phyloP scores from a whole-genome alignment of 768 basidiomycete species.

The Pleurotus cornucopiae region DNA sequence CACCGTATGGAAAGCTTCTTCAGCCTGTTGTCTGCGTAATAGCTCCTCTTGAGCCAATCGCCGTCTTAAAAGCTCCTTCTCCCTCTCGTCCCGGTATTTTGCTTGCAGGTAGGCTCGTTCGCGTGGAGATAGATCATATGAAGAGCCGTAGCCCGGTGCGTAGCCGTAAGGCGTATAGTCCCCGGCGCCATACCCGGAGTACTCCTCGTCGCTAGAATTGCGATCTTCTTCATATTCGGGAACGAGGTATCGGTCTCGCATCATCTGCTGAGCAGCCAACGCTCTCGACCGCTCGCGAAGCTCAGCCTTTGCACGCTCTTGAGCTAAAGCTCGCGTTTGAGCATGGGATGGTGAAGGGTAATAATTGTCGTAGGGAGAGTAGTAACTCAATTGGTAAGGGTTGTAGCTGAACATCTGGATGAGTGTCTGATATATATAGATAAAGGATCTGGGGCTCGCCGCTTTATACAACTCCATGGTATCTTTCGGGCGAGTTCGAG shows the following conservation, averaged over 20 bases:
- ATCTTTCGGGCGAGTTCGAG: no score
- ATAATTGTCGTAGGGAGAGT: neutral
- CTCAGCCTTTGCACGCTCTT: neutral
- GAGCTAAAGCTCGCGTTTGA: neutral
- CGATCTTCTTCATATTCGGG: constrained; percentile 7
- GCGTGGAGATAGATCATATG: constrained; percentile 15
- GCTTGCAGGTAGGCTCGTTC: constrained; percentile 31
- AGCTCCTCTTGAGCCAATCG: constrained; percentile 18
- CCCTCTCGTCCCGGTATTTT: constrained; percentile 19
- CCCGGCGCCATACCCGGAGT: neutral
- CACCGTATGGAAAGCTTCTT: neutral
- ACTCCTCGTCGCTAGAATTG: constrained; percentile 4
- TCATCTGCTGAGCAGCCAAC: neutral
- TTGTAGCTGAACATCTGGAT: constrained; percentile 5
- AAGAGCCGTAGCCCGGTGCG: constrained; percentile 5
- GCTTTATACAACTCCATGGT: neutral
- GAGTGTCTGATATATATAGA: neutral
- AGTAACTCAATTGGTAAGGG: neutral
- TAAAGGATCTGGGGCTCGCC: no score
- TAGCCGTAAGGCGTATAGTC: constrained; percentile 2
- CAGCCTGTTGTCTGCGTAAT: constrained; percentile 10
- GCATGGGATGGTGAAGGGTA: constrained; percentile 1
- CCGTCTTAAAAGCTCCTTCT: constrained; percentile 19
- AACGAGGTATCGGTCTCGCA: constrained; percentile 4
- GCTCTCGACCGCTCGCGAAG: neutral